These are phyloP conservation scores for Aeschynomene evenia DNA, from an alignment of 306 rosid genomes.

Conservation along the genomic window DNA sequence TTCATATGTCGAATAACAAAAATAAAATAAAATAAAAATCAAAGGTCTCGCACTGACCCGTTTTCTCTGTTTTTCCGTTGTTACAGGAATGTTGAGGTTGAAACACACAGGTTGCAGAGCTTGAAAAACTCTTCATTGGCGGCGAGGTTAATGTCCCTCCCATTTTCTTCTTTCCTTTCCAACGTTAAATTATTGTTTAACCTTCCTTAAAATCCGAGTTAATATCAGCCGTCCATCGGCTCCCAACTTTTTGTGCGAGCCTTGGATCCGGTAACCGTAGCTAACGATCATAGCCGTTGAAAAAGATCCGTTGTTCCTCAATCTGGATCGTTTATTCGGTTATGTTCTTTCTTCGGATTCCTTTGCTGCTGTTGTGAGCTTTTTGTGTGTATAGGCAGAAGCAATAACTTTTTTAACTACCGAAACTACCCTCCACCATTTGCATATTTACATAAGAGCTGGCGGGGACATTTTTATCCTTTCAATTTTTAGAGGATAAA, in stretches of 20 bases:
- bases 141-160: slow-evolving; percentile 47
- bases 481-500: background rate
- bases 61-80: background rate
- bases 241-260: background rate
- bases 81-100: slow-evolving; percentile 50
- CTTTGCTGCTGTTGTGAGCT: slow-evolving; percentile 3
- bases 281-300: slow-evolving; percentile 48
- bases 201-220: background rate
- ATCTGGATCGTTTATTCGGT: slow-evolving; percentile 75
- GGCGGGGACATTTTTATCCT: slow-evolving; percentile 28
- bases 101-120: slow-evolving; percentile 54
- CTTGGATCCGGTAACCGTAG: slow-evolving; percentile 38
- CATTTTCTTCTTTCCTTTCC: background rate
- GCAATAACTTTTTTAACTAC: slow-evolving; percentile 21
- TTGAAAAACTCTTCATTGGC: slow-evolving; percentile 76
- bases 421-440: slow-evolving; percentile 31
- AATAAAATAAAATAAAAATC: no score
- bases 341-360: slow-evolving; percentile 52
- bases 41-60: slow-evolving; percentile 18
- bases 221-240: slow-evolving; percentile 41
- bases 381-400: background rate
- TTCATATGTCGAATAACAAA: background rate
- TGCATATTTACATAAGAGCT: rapidly evolving
- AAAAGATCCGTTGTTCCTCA: slow-evolving; percentile 42
- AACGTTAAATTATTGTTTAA: slow-evolving; percentile 27